A percentile compares a stretch with the other conserved stretches of the same genome.
These are phyloP conservation scores for Sporothrix brunneoviolacea DNA, from an alignment of 2,329 filamentous ascomycete species.

Conservation along the genomic window DNA sequence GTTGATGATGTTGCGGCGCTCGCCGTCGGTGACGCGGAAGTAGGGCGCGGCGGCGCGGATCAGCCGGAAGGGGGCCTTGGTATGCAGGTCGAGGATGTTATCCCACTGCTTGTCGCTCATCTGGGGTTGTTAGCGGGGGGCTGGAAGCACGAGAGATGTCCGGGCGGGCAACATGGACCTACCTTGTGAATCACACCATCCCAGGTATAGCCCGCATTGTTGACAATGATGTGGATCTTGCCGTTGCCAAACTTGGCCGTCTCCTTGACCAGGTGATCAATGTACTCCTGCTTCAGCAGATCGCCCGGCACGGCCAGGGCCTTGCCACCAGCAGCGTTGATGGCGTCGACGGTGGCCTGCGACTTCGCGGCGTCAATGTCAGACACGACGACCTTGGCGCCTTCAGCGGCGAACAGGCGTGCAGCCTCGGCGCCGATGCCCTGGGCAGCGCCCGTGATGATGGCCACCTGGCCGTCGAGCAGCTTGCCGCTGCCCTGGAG, in stretches of 20 bases:
- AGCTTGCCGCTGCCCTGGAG: conserved; percentile 77
- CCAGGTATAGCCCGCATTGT: conserved; percentile 91
- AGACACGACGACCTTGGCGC: conserved; percentile 74
- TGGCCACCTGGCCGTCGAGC: conserved; percentile 72
- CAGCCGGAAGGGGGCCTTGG: conserved; percentile 79
- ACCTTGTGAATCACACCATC: conserved; percentile 82
- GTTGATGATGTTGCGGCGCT: conserved; percentile 72
- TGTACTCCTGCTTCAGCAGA: conserved; percentile 64
- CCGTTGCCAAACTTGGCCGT: conserved; percentile 74
- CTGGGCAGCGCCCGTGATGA: conserved; percentile 80
- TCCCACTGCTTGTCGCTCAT: conserved; percentile 91
- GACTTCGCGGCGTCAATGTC: conserved; percentile 77
- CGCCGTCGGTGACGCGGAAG: conserved; percentile 80
- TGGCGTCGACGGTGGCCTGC: conserved; percentile 58
- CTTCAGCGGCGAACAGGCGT: conserved; percentile 77
- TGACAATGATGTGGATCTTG: conserved; percentile 87
- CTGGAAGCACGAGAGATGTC: not conserved
- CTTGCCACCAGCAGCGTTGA: conserved; percentile 59
- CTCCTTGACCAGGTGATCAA: conserved; percentile 63
- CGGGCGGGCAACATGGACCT: conserved; percentile 26
- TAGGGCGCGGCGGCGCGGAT: conserved; percentile 74
- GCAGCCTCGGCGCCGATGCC: conserved; percentile 85
- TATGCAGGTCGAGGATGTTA: conserved; percentile 76
- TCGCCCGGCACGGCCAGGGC: conserved; percentile 73
- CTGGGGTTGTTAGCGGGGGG: conserved; percentile 21